phyloP scores from a whole-genome alignment of 495 filamentous ascomycete species.

The Talaromyces liani region DNA sequence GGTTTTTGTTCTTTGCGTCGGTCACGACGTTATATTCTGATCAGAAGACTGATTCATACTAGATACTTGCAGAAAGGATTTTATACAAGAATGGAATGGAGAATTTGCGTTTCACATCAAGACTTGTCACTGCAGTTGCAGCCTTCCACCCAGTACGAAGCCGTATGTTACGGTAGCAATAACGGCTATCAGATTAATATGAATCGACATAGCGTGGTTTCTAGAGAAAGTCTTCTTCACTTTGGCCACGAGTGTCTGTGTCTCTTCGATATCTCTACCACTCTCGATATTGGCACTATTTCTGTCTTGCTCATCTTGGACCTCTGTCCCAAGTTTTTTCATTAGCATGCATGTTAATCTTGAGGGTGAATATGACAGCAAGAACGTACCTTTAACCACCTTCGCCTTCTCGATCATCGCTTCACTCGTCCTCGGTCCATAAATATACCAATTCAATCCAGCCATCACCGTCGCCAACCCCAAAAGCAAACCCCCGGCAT shows the following conservation, averaged over 20 bases:
- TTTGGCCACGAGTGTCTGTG: slow-evolving; percentile 13
- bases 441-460: slow-evolving; percentile 38
- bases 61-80: too few relatives aligned
- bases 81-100: not conserved
- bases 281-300: slow-evolving; percentile 7
- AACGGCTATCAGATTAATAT: slow-evolving; percentile 46
- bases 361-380: too few relatives aligned
- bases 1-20: not conserved
- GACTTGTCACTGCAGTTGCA: slow-evolving; percentile 2
- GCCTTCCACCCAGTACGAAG: slow-evolving; percentile 26
- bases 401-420: slow-evolving; percentile 31
- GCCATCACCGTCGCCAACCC: slow-evolving; percentile 29
- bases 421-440: slow-evolving; percentile 38
- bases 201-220: slow-evolving; percentile 49
- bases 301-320: slow-evolving; percentile 13
- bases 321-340: not conserved
- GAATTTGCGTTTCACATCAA: not conserved
- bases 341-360: too few relatives aligned
- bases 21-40: not conserved
- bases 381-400: slow-evolving; percentile 30
- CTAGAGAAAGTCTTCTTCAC: slow-evolving; percentile 37
- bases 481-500: slow-evolving; percentile 30
- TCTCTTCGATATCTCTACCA: slow-evolving; percentile 17
- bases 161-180: slow-evolving; percentile 45
- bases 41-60: too few relatives aligned